Base-by-base conservation (phyloP, 2,329 filamentous ascomycete species). In the Talaromyces sp. region DNA sequence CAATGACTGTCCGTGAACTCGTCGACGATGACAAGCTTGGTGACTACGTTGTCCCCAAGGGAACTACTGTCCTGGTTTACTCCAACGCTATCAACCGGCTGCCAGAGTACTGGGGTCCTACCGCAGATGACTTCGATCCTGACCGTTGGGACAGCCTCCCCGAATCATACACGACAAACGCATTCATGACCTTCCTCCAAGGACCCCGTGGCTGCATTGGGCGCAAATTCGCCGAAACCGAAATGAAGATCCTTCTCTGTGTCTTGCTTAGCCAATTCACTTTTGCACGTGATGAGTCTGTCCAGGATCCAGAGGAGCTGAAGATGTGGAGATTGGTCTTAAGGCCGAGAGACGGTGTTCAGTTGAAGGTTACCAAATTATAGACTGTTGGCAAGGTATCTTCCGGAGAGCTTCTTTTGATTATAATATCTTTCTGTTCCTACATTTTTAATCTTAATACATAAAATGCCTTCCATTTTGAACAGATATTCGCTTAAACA, bases 291-390 rank as follows among this genome's bases (percentile, higher is more conserved):
- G 78, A 82, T 65, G 66, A 69, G 37, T 69, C 67, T 33, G 72
- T 76, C 7, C 71, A 73, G 3, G 76, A 82, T 67, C 81, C 80
- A 9, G 81, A 82, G 71, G 72, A 75, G 14, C 76, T 78, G 74
- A 82, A 82, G 74, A 82, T 82, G 80, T 82, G 81, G 81, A 74
- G 79, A 41, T 68, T 82, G 52, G 80, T 82, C 16, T 67, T 82
- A 69, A 71, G 80, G 62, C 81, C 81, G 2, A 78, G 76, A 71
- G 76, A 81, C 66, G 80, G 81, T 31, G 74, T 81, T 14, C 74
- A 71, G 1, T 73, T 82, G 61, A 78, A 76, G 69, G 74, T 76
- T 11, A 76, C 72, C 9, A 67, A 67, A 45, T 37, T 67, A 16
- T 66, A 62, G 13, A 22, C 9, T 14, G 24, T 31, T 27, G n/a